Conservation (phyloP, 108 stramenopile species). For the Nitzschia palea region DNA sequence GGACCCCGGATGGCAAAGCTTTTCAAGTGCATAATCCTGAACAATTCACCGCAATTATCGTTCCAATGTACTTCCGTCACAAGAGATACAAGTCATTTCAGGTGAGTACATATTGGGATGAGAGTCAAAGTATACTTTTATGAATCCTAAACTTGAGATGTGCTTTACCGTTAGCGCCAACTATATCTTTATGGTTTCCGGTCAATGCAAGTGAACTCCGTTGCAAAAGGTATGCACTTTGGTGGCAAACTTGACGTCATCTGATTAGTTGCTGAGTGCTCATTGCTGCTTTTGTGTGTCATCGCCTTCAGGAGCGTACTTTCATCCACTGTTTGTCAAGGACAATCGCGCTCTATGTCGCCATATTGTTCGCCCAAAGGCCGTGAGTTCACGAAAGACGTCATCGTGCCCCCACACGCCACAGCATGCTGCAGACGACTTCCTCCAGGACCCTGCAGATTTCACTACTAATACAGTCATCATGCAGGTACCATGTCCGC, state of each 20-base stretch:
- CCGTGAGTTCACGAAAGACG: not conserved
- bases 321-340: slow-evolving; percentile 2
- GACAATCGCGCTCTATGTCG: slow-evolving; percentile 7
- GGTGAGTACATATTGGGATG: too few species aligned
- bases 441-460: too few species aligned
- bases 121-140: too few species aligned
- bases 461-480: too few species aligned
- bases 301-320: not conserved
- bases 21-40: slow-evolving; percentile 55
- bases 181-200: slow-evolving; percentile 66
- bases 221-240: not conserved
- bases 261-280: too few species aligned
- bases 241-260: too few species aligned
- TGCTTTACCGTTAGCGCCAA: slow-evolving; percentile 54
- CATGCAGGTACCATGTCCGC: too few species aligned
- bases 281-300: not conserved
- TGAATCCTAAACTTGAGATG: too few species aligned
- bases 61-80: slow-evolving; percentile 53
- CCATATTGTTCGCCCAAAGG: slow-evolving; percentile 11
- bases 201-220: not conserved
- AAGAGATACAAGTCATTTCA: slow-evolving; percentile 52
- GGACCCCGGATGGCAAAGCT: slow-evolving; percentile 59
- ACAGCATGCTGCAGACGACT: too few species aligned
- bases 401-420: too few species aligned
- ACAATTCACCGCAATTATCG: slow-evolving; percentile 42